These are phyloP conservation scores for Pythium sukuiense DNA, from an alignment of 352 stramenopile genomes.

Conservation along the genomic window DNA sequence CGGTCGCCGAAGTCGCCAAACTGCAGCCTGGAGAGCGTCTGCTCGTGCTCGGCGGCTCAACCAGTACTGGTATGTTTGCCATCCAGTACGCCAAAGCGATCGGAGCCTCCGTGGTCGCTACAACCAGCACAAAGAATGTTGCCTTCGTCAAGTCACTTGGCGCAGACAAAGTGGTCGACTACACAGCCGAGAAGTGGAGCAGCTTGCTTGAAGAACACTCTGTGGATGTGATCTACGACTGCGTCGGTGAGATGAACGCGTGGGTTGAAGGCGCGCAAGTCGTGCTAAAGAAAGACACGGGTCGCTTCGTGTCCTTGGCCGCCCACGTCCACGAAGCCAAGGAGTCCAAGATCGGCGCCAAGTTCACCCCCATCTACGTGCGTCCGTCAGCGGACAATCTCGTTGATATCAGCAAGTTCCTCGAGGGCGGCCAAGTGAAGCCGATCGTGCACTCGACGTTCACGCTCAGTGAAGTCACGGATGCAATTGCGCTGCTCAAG, in stretches of 20 bases:
- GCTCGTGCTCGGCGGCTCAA: constrained; percentile 37
- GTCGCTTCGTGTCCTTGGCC: constrained; percentile 38
- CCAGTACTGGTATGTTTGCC: constrained; percentile 34
- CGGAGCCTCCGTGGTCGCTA: constrained; percentile 27
- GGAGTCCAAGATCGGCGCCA: too few species aligned
- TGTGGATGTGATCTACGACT: constrained; percentile 24
- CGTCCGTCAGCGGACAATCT: too few species aligned
- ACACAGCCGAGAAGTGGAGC: constrained; percentile 43
- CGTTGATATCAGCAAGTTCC: too few species aligned
- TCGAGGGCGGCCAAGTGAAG: too few species aligned
- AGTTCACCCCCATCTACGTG: too few species aligned
- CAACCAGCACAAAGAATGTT: constrained; percentile 32
- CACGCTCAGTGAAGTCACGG: too few species aligned
- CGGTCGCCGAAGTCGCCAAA: constrained; percentile 20
- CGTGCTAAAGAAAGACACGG: constrained; percentile 33
- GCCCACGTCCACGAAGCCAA: too few species aligned
- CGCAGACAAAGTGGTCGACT: constrained; percentile 45
- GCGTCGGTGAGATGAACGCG: constrained; percentile 22
- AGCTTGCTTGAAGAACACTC: constrained; percentile 21
- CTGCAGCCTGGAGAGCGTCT: constrained; percentile 19
- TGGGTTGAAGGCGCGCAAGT: constrained; percentile 38
- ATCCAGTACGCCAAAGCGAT: constrained; percentile 15
- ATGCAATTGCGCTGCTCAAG: too few species aligned
- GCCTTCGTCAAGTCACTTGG: constrained; percentile 35
- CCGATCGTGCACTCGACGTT: too few species aligned